Evolutionary conservation across 768 basidiomycete species (phyloP), one percentile per base, ranked within the genome.

Genomic region (Lentinula lateritia): DNA sequence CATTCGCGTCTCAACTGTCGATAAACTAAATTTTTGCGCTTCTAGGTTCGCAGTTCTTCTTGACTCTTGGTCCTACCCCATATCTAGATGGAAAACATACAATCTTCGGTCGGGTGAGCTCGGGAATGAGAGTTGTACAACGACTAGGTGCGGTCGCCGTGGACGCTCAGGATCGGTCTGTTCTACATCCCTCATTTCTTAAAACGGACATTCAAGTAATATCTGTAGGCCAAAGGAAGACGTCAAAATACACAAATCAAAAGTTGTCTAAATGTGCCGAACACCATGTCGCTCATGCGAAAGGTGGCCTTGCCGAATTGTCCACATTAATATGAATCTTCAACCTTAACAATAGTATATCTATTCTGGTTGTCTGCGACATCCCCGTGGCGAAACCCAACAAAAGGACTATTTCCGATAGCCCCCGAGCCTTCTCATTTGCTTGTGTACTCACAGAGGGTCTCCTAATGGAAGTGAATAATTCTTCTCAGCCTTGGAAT

Each of bases 41-140:
- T 87, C 75, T 84, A 87, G 76, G 95, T 20, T 96, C 93, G 16
- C 96, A 98, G 72, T 98, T 98, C 77, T 97, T 98, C 75, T 81
- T 98, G 66, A 90, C 91, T 0, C 82, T 94, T 23, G 82, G 81
- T 1, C 92, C 91, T 32, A 93, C 93, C 28, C 92, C 92, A 1
- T 94, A 80, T 71, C 77, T 94, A 42, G 92, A 94, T 67, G 87
- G 82, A 68, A 92, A 92, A 67, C 91, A 93, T 70, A 92, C 90
- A 6, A 92, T 93, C 65, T 93, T 93, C 70, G 97, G 97, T 0
- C 86, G 97, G 6, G 93, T 99, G 6, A 86, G 83, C 68, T 80
- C 85, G 18, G 97, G 96, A 0, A 98, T 98, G 89, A 82, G 90
- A 39, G 95, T 98, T 8, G 83, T 97, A 16, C 92, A 97, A 35